Evolutionary conservation across 768 basidiomycete genomes (phyloP).

Genomic region (Suillus weaverae): DNA sequence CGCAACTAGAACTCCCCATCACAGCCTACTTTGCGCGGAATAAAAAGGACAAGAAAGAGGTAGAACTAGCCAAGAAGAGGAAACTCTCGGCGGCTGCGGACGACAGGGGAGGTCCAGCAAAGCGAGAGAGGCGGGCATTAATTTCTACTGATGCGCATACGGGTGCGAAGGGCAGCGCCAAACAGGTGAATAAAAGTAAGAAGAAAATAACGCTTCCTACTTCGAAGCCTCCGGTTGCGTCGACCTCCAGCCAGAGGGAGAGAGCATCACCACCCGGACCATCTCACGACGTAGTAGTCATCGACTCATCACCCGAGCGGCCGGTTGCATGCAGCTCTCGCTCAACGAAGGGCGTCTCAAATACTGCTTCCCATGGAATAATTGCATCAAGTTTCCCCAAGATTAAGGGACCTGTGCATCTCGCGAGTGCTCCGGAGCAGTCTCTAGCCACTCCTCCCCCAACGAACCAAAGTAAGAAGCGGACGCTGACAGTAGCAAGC

Average conservation of each 20-base stretch:
- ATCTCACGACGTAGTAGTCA: background rate
- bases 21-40: slow-evolving; percentile 27
- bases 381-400: background rate
- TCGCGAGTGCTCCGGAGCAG: background rate
- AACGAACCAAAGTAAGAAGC: slow-evolving; percentile 7
- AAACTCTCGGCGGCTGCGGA: background rate
- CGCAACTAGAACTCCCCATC: slow-evolving; percentile 33
- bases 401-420: background rate
- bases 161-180: background rate
- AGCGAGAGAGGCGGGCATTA: slow-evolving; percentile 17
- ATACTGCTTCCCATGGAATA: background rate
- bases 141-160: background rate
- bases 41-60: slow-evolving; percentile 14
- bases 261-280: background rate
- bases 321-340: background rate
- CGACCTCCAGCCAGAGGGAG: background rate
- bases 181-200: background rate
- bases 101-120: slow-evolving; percentile 14
- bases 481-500: background rate
- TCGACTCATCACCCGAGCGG: background rate
- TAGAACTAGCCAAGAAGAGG: slow-evolving; percentile 7
- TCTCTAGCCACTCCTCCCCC: slow-evolving; percentile 16
- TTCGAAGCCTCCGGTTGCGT: background rate
- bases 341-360: background rate
- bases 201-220: background rate